phyloP scores from a whole-genome alignment of 495 filamentous ascomycete genomes.

The Lasiosphaeria ovina region DNA sequence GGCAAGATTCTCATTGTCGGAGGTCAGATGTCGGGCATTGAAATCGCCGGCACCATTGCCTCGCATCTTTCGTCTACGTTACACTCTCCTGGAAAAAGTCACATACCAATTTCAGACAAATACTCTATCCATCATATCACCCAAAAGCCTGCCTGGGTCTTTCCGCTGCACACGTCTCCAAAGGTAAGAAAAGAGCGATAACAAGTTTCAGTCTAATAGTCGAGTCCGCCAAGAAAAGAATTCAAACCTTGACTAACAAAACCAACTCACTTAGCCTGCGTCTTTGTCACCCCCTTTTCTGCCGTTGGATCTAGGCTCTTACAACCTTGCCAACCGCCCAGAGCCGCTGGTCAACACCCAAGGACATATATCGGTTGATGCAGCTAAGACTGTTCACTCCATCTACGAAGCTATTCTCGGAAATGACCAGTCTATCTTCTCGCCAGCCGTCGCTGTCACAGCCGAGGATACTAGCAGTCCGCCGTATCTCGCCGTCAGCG shows the following conservation, averaged over 20 bases:
- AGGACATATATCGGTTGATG: constrained; percentile 57
- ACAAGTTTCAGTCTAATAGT: neutral
- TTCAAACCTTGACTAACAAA: neutral
- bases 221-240: constrained; percentile 10
- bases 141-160: constrained; percentile 67
- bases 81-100: constrained; percentile 42
- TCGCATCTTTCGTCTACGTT: constrained; percentile 61
- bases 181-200: constrained; percentile 29
- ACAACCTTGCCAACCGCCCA: constrained; percentile 63
- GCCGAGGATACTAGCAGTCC: constrained; percentile 40
- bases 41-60: constrained; percentile 71
- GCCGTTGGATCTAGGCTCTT: constrained; percentile 73
- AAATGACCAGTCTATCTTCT: constrained; percentile 59
- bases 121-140: constrained; percentile 65
- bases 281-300: constrained; percentile 57
- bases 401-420: constrained; percentile 59
- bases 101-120: constrained; percentile 32
- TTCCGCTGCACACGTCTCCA: constrained; percentile 61
- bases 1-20: constrained; percentile 77
- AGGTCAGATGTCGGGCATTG: constrained; percentile 79
- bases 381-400: constrained; percentile 49
- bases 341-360: constrained; percentile 55
- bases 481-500: constrained; percentile 65
- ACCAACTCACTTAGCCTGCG: constrained; percentile 29
- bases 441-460: constrained; percentile 36